Percentiles rank a stretch among this genome's conserved stretches.
phyloP scores from a whole-genome alignment of 768 basidiomycete genomes.

The Pisolithus microcarpus region DNA sequence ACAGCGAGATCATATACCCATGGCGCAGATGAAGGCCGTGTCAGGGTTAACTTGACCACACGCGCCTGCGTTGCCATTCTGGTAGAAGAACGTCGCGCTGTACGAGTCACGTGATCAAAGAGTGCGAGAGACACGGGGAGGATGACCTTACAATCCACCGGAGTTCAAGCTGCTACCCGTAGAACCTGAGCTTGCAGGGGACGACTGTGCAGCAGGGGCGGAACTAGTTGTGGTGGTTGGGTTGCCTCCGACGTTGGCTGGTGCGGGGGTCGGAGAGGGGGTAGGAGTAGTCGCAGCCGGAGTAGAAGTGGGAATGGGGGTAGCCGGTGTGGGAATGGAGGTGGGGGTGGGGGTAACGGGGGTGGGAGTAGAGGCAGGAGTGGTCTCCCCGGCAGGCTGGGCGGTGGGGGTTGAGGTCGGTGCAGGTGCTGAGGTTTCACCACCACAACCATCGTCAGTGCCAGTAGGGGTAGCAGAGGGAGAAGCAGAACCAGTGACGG shows the following conservation, averaged over 20 bases:
- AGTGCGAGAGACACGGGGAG: background rate
- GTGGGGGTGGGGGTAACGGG: slow-evolving; percentile 1
- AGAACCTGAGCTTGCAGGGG: background rate
- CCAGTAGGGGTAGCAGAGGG: slow-evolving; percentile 12
- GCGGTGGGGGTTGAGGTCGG: slow-evolving; percentile 6
- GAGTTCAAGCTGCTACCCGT: background rate
- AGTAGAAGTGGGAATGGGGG: slow-evolving; percentile 7
- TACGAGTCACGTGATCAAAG: background rate
- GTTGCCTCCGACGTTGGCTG: background rate
- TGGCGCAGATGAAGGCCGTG: slow-evolving; percentile 50
- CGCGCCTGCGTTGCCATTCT: slow-evolving; percentile 68
- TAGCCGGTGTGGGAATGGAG: background rate
- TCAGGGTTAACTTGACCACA: slow-evolving; percentile 65
- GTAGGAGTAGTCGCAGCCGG: slow-evolving; percentile 1
- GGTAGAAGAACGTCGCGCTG: slow-evolving; percentile 64
- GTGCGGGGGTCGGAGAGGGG: background rate
- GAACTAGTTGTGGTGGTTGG: background rate
- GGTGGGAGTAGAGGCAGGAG: slow-evolving; percentile 2
- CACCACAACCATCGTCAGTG: slow-evolving; percentile 29
- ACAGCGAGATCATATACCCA: slow-evolving; percentile 36
- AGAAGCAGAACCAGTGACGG: slow-evolving; percentile 18
- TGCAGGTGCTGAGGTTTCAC: slow-evolving; percentile 20
- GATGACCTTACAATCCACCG: background rate
- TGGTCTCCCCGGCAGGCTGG: slow-evolving; percentile 8
- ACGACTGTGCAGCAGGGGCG: background rate